Conservation (phyloP, 2,329 filamentous ascomycete genomes). For the Pseudomassariella vexata region DNA sequence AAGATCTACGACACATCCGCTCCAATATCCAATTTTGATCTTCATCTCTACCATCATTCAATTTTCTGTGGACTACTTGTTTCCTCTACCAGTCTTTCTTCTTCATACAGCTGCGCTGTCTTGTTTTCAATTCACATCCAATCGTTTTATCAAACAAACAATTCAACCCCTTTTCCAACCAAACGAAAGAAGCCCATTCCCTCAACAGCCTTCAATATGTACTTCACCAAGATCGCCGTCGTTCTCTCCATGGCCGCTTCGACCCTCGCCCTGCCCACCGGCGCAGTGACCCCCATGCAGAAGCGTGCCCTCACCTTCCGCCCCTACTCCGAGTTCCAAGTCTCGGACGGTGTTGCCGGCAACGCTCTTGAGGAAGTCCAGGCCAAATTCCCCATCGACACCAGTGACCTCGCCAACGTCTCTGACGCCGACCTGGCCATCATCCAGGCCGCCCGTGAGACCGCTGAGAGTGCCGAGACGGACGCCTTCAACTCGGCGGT, state of each 20-base stretch:
- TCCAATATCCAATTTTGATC: conserved; percentile 1
- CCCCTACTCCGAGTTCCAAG: conserved; percentile 30
- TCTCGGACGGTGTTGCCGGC: conserved; percentile 45
- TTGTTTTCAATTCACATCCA: conserved; percentile 5
- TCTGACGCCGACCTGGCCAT: conserved; percentile 42
- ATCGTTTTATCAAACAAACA: background rate
- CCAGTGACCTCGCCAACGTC: conserved; percentile 38
- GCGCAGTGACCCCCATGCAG: conserved; percentile 1
- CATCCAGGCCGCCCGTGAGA: conserved; percentile 40
- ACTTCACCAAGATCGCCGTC: conserved; percentile 29
- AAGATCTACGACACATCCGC: conserved; percentile 4
- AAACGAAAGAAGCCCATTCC: background rate
- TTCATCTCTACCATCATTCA: conserved; percentile 5
- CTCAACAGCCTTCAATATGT: conserved; percentile 24
- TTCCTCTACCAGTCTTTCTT: conserved; percentile 1
- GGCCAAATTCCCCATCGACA: conserved; percentile 45
- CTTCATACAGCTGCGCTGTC: conserved; percentile 9
- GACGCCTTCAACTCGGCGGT: conserved; percentile 49
- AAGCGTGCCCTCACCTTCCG: conserved; percentile 10
- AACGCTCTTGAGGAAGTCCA: conserved; percentile 48
- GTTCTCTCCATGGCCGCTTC: conserved; percentile 29
- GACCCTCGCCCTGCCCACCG: conserved; percentile 25
- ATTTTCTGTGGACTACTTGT: conserved; percentile 2
- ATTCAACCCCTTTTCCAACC: background rate
- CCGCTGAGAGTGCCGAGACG: conserved; percentile 49